Conservation (phyloP, 2,329 filamentous ascomycete genomes). For the Orbilia ellipsospora region DNA sequence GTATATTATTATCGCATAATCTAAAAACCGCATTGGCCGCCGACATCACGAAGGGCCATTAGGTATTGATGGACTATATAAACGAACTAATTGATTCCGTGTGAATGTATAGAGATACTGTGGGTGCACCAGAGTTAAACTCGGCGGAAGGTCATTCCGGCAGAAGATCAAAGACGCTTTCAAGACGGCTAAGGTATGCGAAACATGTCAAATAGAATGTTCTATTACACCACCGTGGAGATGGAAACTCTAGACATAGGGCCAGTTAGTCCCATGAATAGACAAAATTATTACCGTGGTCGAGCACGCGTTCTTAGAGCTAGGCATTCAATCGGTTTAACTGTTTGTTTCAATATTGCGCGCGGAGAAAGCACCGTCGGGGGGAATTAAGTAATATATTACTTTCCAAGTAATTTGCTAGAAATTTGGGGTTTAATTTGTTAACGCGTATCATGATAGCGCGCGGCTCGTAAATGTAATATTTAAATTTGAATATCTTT, state of each 20-base stretch:
- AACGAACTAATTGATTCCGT: conserved; percentile 1
- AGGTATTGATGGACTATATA: conserved; percentile 9
- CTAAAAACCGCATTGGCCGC: background rate
- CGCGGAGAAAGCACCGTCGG: too few relatives aligned
- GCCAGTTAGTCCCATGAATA: conserved; percentile 4
- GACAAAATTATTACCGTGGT: too few relatives aligned
- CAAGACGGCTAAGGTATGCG: background rate
- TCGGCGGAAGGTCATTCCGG: conserved; percentile 7
- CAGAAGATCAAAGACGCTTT: conserved; percentile 27
- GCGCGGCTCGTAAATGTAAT: too few relatives aligned
- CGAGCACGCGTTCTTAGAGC: too few relatives aligned
- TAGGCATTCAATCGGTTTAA: too few relatives aligned
- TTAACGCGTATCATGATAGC: too few relatives aligned
- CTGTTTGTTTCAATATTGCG: too few relatives aligned
- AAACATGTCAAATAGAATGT: conserved; percentile 15
- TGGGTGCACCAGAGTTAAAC: conserved; percentile 8
- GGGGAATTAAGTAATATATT: too few relatives aligned
- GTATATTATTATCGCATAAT: conserved; percentile 10
- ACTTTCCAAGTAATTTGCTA: too few relatives aligned
- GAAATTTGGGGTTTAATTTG: too few relatives aligned
- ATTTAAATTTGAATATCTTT: too few relatives aligned
- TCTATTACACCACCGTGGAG: background rate
- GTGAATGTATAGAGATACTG: conserved; percentile 11
- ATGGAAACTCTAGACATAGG: background rate
- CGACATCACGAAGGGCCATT: conserved; percentile 4